Conservation (phyloP, 2,329 filamentous ascomycete genomes). For the Diplodia mutila region DNA sequence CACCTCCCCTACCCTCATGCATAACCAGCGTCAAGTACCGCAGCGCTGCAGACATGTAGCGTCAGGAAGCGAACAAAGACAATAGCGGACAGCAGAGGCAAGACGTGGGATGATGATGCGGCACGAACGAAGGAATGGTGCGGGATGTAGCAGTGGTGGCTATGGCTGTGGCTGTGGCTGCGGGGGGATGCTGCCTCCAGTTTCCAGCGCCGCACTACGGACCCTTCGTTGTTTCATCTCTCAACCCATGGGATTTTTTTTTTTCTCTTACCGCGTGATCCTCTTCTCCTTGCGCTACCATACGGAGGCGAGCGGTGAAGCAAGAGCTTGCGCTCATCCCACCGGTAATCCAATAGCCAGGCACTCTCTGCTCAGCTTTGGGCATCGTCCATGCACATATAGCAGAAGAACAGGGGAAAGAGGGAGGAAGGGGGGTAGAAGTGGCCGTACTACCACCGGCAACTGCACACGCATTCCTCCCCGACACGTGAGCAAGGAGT, state of each 20-base stretch:
- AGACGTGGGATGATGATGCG: background rate
- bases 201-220: constrained; percentile 6
- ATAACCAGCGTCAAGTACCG: background rate
- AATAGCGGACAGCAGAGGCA: background rate
- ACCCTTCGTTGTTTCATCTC: background rate
- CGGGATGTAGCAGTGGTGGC: background rate
- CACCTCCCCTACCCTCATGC: background rate
- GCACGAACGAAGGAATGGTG: background rate
- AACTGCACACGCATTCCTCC: too few relatives aligned
- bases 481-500: too few relatives aligned
- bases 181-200: background rate
- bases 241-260: background rate
- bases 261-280: background rate
- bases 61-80: background rate
- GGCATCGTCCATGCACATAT: background rate
- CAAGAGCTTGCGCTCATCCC: background rate
- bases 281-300: background rate
- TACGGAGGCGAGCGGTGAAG: background rate
- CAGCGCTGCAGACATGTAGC: background rate
- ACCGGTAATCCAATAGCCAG: background rate
- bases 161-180: background rate
- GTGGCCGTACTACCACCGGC: too few relatives aligned
- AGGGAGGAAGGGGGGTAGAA: too few relatives aligned
- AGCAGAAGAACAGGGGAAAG: background rate
- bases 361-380: too few relatives aligned